Evolutionary conservation across 2,329 filamentous ascomycete species (phyloP).

Genomic region (Ceratocystis ficicola): DNA sequence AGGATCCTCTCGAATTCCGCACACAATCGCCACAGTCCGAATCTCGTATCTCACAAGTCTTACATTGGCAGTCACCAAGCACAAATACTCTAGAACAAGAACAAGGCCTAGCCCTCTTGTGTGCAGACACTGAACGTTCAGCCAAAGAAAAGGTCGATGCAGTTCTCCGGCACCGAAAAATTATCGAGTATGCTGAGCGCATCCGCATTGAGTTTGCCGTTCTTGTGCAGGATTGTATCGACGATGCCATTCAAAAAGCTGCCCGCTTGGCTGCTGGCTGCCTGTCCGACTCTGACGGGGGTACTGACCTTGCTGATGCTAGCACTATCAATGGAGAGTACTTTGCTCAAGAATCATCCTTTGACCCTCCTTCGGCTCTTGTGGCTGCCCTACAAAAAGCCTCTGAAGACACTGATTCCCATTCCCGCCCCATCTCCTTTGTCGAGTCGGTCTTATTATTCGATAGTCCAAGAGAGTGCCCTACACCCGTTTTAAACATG

Average conservation of each 20-base stretch:
- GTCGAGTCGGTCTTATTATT: conserved; percentile 63
- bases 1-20: conserved; percentile 61
- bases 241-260: conserved; percentile 80
- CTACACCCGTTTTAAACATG: conserved; percentile 75
- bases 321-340: conserved; percentile 39
- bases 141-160: conserved; percentile 85
- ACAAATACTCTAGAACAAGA: conserved; percentile 87
- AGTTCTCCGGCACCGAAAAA: conserved; percentile 77
- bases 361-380: conserved; percentile 39
- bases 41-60: conserved; percentile 80
- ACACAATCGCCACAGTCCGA: conserved; percentile 95
- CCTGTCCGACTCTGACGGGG: conserved; percentile 62
- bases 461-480: conserved; percentile 79
- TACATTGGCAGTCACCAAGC: conserved; percentile 93
- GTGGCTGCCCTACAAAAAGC: conserved; percentile 42
- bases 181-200: conserved; percentile 90
- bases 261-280: conserved; percentile 76
- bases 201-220: conserved; percentile 90
- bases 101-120: conserved; percentile 76
- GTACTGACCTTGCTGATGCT: conserved; percentile 25
- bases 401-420: conserved; percentile 31
- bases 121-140: conserved; percentile 74
- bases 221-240: conserved; percentile 88
- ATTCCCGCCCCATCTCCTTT: conserved; percentile 44
- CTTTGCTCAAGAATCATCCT: conserved; percentile 46